Base-by-base conservation (phyloP, 768 basidiomycete species). In the Candolleomyces aberdarensis region DNA sequence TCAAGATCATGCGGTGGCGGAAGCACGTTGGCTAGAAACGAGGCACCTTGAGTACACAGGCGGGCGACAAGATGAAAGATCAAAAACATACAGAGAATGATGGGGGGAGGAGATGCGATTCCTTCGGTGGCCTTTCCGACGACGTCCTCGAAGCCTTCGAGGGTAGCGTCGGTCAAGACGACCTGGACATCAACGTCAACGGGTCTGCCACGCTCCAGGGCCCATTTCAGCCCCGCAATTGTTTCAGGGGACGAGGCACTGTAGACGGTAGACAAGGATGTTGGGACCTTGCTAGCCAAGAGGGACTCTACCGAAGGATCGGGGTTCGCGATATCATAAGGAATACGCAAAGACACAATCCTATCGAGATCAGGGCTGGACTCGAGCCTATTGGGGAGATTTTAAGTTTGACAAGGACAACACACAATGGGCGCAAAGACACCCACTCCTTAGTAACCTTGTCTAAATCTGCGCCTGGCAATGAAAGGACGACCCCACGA, bases 1-100 rank as follows among this genome's bases (percentile, higher is more conserved):
- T 82, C 75, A 41, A 91, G 78, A 64, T 86, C 85, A 64, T 89
- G 84, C 0, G 92, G 88, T 41, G 92, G 92, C 48, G 91, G 92
- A 10, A 94, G 79, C 46, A 91, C 73, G 70, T 91, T 92, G 56
- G 88, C 92, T 94, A 69, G 50, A 52, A 26, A n/a, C 26, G 26
- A 26, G 26, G 26, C 26, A 26, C 2, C 26, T 26, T 26, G 26
- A 26, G 26, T 26, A 26, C 26, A 26, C 26, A 26, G 26, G 26
- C 26, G 26, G 26, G 26, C 26, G 26, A 26, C 26, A 26, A 62
- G 48, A 40, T 58, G 22, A 46, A 17, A 15, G 19, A 62, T 46
- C 54, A 41, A 66, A 66, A 20, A 74, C 84, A 64, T 69, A 91
- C 92, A 86, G 46, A 94, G 75, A 58, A 92, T 78, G 71, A 92